Evolutionary conservation across 306 rosid genomes (phyloP).

Genomic region (Purshia tridentata): DNA sequence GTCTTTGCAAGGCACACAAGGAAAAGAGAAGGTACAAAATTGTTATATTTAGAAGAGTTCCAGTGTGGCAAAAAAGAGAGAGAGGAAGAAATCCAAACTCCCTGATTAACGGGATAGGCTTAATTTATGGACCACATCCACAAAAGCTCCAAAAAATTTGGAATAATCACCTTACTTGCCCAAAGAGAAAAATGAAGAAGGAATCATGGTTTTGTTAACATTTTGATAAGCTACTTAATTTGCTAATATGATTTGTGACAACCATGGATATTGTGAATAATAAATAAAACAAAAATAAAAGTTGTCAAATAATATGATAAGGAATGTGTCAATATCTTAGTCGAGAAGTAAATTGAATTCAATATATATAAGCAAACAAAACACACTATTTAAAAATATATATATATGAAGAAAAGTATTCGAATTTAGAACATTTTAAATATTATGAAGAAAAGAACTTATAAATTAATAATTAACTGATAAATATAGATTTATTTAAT

Average conservation of each 20-base stretch:
- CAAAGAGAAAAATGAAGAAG: background rate
- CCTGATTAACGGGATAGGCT: background rate
- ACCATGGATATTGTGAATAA: background rate
- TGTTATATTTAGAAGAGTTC: background rate
- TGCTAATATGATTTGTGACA: background rate
- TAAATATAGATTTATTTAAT: background rate
- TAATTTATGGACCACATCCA: background rate
- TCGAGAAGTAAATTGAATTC: no score
- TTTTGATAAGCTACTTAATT: background rate
- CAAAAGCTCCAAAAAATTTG: background rate
- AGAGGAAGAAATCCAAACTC: no score
- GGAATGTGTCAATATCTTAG: no score
- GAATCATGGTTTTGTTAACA: background rate
- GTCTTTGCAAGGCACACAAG: constrained; percentile 6
- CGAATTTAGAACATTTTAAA: no score
- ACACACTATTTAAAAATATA: no score
- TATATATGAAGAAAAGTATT: no score
- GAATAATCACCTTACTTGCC: background rate
- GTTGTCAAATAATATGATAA: no score
- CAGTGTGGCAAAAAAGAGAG: no score
- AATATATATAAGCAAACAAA: no score
- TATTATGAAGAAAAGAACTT: no score
- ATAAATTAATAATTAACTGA: no score
- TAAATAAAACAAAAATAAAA: background rate
- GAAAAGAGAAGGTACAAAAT: background rate